Conservation (phyloP, 345 rosid species). For the Alliaria petiolata region DNA sequence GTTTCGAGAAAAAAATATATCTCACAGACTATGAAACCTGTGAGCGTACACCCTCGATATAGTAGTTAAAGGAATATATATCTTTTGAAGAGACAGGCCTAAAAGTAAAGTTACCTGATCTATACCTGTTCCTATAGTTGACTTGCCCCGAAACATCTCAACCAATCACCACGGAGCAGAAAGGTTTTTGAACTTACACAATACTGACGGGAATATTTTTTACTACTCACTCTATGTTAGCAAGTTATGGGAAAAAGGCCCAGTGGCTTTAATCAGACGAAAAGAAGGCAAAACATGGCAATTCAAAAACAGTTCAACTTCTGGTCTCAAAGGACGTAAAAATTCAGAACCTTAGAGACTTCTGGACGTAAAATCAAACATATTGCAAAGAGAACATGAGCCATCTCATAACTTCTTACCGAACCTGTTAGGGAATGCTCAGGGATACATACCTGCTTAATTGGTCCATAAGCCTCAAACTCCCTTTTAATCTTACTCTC, state of each 20-base stretch:
- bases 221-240: constrained; percentile 13
- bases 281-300: constrained; percentile 9
- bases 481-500: constrained; percentile 99
- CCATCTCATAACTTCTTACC: constrained; percentile 68
- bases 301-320: not conserved
- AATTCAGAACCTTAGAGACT: constrained; percentile 1
- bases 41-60: constrained; percentile 3
- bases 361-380: not conserved
- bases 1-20: constrained; percentile 31
- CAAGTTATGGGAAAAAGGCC: not conserved
- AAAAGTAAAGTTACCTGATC: constrained; percentile 45
- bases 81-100: constrained; percentile 21
- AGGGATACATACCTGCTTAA: constrained; percentile 96
- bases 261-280: not conserved
- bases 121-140: constrained; percentile 37
- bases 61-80: not conserved
- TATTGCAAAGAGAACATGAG: constrained; percentile 22
- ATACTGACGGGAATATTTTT: constrained; percentile 2
- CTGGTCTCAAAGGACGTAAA: not conserved
- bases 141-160: constrained; percentile 39
- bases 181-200: constrained; percentile 17
- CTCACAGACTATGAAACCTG: constrained; percentile 35
- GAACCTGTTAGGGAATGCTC: constrained; percentile 53
- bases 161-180: constrained; percentile 24
- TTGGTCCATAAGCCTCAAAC: constrained; percentile 98